Base-by-base conservation (phyloP, 352 stramenopile species). In the Stephanocyclus meneghinianus region DNA sequence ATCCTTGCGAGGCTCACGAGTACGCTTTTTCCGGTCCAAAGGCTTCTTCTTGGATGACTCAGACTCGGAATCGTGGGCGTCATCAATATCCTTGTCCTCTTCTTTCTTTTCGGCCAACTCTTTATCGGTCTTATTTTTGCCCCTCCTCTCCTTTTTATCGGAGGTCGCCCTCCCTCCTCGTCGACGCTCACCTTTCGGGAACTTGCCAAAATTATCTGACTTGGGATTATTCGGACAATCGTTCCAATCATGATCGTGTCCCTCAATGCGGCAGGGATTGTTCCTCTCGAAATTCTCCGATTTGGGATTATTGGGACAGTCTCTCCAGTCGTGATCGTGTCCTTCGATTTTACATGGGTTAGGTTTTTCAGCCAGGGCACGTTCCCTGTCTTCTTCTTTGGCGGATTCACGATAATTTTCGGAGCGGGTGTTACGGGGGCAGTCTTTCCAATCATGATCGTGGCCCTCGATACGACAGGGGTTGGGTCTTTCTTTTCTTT, bases 171-270 rank as follows among this genome's bases (percentile, higher is more conserved):
- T 42, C 26, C 30, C 50, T 15, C 50, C 18, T 10, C 50, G 50
- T 26, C 50, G 70, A 60, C 42, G 55, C 59, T 62, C 65, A 29
- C 42, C 47, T 70, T 40, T 65, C 2, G 40, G 48, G 48, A 16
- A 56, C 48, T 32, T 74, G 60, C 16, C 48, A 47, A 74, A 74
- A 56, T 64, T 60, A 15, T 67, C 67, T n/a, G 55, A 67, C 15
- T 74, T 66, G 13, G 67, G 67, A 69, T 76, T 76, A 10, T 76
- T 68, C 0, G 68, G 68, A 35, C 68, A 76, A 16, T 61, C 47
- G 45, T 50, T 69, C 68, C 68, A 76, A 63, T 76, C 68, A 62
- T 76, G 68, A 35, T 68, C 68, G 45, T 76, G 68, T 30, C 68
- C 68, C 16, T 68, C 68, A 2, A 76, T 76, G 21, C 47, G 40